Evolutionary conservation across 768 basidiomycete species (phyloP), one percentile per base, ranked within the genome.

Genomic region (Auricularia sp.): DNA sequence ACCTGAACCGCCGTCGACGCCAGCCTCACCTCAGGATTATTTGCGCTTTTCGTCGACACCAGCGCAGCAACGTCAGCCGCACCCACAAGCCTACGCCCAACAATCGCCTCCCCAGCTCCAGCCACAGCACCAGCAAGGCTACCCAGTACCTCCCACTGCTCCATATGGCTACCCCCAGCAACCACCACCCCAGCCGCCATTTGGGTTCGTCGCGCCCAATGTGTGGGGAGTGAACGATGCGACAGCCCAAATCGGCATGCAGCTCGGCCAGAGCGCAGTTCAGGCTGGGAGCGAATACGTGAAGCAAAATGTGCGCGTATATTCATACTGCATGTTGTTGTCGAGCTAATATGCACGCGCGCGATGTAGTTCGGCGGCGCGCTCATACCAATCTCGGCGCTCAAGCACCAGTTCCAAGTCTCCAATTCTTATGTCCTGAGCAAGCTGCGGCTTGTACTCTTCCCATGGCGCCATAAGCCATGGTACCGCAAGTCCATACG

Each of bases 281-380:
- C 87, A 88, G 5, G 96, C 94, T 0, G 96, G 97, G 0, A 94
- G 96, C 74, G 92, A 94, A 61, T 98, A 98, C 68, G 89, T 99
- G 59, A 92, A 94, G 75, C 89, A 89, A 75, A 98, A 98, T 74
- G 92, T 96, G 68, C 67, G 87, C 79, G 18, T 44, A 34, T 11
- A 61, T 58, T 24, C 47, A 5, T 54, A n/a, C 44, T 11, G 56
- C 56, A 51, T 66, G 59, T 16, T 68, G 51, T 67, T 65, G 62
- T 64, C 4, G 66, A 36, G 18, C 21, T 2, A 61, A 42, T 42
- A 36, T 62, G 35, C 33, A 5, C 4, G 54, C 13, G 21, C 29
- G 16, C 8, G 14, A 56, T 21, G n/a, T 69, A 96, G 93, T 88
- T 95, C 68, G 90, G 88, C 29, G 84, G 87, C 14, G 56, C 56